These are phyloP conservation scores for Calocera cornea DNA, from an alignment of 768 basidiomycete genomes.

Conservation along the genomic window DNA sequence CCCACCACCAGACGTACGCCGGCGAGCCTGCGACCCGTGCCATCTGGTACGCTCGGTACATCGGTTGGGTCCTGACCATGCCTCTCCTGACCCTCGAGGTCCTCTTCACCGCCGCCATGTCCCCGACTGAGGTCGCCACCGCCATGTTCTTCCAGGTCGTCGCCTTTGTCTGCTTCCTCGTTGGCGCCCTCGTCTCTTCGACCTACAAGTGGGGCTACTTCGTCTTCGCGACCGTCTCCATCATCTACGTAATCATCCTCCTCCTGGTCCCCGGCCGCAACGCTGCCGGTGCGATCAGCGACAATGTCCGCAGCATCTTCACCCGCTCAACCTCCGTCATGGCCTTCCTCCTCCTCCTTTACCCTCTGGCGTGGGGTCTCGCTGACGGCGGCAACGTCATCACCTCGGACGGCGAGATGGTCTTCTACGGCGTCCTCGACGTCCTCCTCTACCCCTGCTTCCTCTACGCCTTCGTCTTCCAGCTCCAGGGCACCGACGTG, in stretches of 20 bases:
- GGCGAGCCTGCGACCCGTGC: conserved; percentile 25
- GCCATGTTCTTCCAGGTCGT: conserved; percentile 29
- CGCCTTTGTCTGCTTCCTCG: conserved; percentile 36
- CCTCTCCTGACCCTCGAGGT: conserved; percentile 38
- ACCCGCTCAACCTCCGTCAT: conserved; percentile 30
- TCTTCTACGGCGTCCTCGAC: conserved; percentile 32
- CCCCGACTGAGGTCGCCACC: conserved; percentile 37
- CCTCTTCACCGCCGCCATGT: conserved; percentile 35
- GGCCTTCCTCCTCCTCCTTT: conserved; percentile 40
- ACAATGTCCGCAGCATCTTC: conserved; percentile 22
- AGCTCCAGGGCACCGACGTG: conserved; percentile 16
- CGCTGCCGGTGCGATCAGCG: conserved; percentile 22
- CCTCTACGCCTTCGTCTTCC: conserved; percentile 17
- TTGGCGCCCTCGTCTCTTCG: conserved; percentile 38
- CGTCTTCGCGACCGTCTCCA: conserved; percentile 33
- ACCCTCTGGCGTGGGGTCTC: conserved; percentile 45
- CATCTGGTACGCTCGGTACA: conserved; percentile 40
- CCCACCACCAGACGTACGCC: conserved; percentile 6
- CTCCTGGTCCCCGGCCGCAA: conserved; percentile 14
- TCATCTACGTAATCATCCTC: conserved; percentile 39
- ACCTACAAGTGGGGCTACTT: conserved; percentile 45
- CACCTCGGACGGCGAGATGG: conserved; percentile 38
- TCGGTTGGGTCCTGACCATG: conserved; percentile 45
- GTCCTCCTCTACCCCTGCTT: conserved; percentile 21
- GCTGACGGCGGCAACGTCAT: conserved; percentile 42